Base-by-base conservation (phyloP, 441 rosid genomes). In the Gossypium gossypioides region DNA sequence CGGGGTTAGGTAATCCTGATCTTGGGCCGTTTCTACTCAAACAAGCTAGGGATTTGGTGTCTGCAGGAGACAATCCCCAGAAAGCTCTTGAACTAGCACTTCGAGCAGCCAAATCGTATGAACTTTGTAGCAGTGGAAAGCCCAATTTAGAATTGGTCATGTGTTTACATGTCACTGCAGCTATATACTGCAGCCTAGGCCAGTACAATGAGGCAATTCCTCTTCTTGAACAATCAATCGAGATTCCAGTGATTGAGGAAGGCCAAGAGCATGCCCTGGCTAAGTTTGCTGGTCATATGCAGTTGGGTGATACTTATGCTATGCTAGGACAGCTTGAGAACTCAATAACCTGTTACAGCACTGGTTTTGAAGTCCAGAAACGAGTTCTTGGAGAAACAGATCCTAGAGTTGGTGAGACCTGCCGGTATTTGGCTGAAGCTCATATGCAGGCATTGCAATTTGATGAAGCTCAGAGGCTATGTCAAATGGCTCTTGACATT, bases 221-320 rank as follows among this genome's bases (percentile, higher is more conserved):
- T 29, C 75, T 88, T 75, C 88, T 89, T 22, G 80, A 83, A 65
- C 86, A 60, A 7, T 80, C 93, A 1, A 75, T 87, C 32, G 82
- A 84, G 84, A 84, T 89, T 60, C 85, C 91, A 1, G 54, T 16
- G 68, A 56, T 80, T 4, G 86, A 84, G 68, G 81, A 85, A 69
- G 87, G 88, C 29, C 88, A 88, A 82, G 88, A 86, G 37, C 88
- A 85, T 40, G 88, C 88, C 15, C 78, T 89, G 3, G 91, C 91
- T 2, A 89, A 82, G 74, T 89, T 89, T 70, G 83, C 91, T 2
- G 85, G 93, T 56, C 78, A 85, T 76, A 89, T 89, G 93, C 93
- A 89, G 80, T 81, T 89, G 83, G 89, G 93, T 68, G 93, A 89
- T 76, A 85, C 88, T 65, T 83, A 85, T 50, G 91, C 93, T 27